These are phyloP conservation scores for Ogataea methanolica DNA, from an alignment of 805 yeast genomes.

Conservation along the genomic window DNA sequence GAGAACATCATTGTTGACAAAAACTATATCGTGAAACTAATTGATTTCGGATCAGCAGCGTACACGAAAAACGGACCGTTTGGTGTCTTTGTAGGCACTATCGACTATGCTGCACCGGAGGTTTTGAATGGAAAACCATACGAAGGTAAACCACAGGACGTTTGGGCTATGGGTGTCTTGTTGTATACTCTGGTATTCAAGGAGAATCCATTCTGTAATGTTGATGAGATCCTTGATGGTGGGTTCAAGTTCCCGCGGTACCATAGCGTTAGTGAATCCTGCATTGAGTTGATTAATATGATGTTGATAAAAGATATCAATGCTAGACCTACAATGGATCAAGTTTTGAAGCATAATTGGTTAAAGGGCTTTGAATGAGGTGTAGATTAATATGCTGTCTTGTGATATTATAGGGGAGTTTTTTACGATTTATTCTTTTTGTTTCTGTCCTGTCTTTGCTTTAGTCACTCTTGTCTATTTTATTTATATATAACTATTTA, in stretches of 20 bases:
- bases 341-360: conserved; percentile 73
- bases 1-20: conserved; percentile 88
- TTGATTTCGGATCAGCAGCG: conserved; percentile 96
- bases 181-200: conserved; percentile 86
- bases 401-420: background rate
- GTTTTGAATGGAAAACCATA: conserved; percentile 85
- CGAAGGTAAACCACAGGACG: conserved; percentile 91
- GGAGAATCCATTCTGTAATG: conserved; percentile 93
- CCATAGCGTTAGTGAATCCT: conserved; percentile 51
- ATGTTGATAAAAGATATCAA: conserved; percentile 67
- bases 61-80: conserved; percentile 88
- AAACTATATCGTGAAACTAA: conserved; percentile 73
- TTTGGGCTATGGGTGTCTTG: conserved; percentile 94
- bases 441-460: background rate
- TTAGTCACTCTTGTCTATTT: too few species aligned
- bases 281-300: conserved; percentile 54
- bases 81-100: conserved; percentile 95
- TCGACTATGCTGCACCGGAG: conserved; percentile 97
- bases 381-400: background rate
- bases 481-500: too few species aligned
- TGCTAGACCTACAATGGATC: conserved; percentile 69
- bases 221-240: conserved; percentile 93
- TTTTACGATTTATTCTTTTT: background rate
- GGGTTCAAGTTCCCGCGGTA: conserved; percentile 63
- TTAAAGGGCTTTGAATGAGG: conserved; percentile 27